Evolutionary conservation across 2,329 filamentous ascomycete genomes (phyloP), one percentile per base, ranked within the genome.

Genomic region (Cytospora piceae): DNA sequence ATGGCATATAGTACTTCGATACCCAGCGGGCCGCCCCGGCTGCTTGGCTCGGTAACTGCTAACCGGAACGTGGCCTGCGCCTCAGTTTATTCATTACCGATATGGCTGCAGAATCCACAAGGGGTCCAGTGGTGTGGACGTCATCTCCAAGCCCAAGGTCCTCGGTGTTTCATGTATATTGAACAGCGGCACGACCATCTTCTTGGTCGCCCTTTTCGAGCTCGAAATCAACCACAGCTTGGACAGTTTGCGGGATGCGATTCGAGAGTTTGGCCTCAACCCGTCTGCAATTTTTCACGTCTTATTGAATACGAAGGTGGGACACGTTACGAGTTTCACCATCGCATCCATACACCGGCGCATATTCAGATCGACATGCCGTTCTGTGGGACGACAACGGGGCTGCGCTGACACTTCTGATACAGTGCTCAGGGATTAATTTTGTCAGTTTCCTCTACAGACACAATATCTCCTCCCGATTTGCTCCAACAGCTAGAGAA

Each of bases 11-110:
- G n/a, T n/a, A n/a, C n/a, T n/a, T n/a, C n/a, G n/a, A n/a, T n/a
- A n/a, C n/a, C 11, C 42, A 51, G 61, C 66, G 66, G 66, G 54
- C 66, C 66, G 66, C 66, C 51, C 66, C 66, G 66, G 59, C 63
- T 60, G 53, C 53, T 51, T 61, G 66, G 49, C 59, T 67, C 66
- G 66, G 66, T 65, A 63, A 52, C 58, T 57, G 22, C 63, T 65
- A 67, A 59, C 66, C 63, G 66, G 64, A 54, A 67, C 60, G 42
- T 46, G 42, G 42, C 42, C 42, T 22, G 42, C 42, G 42, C 42
- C 42, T 46, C n/a, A 46, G 42, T 20, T 46, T 46, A 17, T 46
- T 46, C 22, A 11, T 22, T 46, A 46, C 42, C 42, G 42, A 22
- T 46, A 22, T 46, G n/a, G 42, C 42, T 46, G 42, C 42, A 15